Percentiles rank a stretch among this genome's conserved stretches.
phyloP scores from a whole-genome alignment of 192 early-diverging fungal species.

The Allomyces javanicus region DNA sequence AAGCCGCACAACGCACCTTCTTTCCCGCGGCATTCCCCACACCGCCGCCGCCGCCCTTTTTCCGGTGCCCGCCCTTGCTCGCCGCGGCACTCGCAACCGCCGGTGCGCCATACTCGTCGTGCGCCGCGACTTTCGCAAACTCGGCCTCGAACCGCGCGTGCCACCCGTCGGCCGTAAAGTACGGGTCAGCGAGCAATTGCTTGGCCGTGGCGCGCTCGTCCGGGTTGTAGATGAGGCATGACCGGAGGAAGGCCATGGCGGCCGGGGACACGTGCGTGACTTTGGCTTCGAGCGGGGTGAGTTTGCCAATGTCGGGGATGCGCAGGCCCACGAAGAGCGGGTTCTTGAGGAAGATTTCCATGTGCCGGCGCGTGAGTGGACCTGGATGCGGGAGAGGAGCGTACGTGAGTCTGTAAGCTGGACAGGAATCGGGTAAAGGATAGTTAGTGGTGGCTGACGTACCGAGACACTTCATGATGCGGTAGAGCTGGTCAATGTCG shows the following conservation, averaged over 20 bases:
- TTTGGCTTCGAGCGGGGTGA: conserved; percentile 30
- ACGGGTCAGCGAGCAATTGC: conserved; percentile 33
- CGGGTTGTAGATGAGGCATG: conserved; percentile 37
- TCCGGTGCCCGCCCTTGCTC: neutral
- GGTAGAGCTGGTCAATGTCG: conserved; percentile 41
- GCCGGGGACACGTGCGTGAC: conserved; percentile 25
- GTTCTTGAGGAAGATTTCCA: conserved; percentile 37
- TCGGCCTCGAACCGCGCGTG: conserved; percentile 29
- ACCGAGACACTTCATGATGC: conserved; percentile 42
- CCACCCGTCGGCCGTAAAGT: conserved; percentile 35
- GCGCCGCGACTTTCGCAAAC: conserved; percentile 3
- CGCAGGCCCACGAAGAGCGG: conserved; percentile 38
- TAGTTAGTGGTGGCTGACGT: neutral
- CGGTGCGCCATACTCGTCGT: neutral
- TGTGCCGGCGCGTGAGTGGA: conserved; percentile 33
- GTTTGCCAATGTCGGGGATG: conserved; percentile 33
- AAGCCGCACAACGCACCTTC: neutral
- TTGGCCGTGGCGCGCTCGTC: conserved; percentile 36
- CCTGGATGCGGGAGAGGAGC: conserved; percentile 8
- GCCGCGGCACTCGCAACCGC: neutral
- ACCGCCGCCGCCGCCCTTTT: neutral
- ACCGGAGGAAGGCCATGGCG: conserved; percentile 27
- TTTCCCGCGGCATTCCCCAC: neutral
- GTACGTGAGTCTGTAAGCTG: neutral
- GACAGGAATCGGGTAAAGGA: no score